Evolutionary conservation across 495 filamentous ascomycete genomes (phyloP), one percentile per base, ranked within the genome.

Genomic region (Trichoderma gamsii): DNA sequence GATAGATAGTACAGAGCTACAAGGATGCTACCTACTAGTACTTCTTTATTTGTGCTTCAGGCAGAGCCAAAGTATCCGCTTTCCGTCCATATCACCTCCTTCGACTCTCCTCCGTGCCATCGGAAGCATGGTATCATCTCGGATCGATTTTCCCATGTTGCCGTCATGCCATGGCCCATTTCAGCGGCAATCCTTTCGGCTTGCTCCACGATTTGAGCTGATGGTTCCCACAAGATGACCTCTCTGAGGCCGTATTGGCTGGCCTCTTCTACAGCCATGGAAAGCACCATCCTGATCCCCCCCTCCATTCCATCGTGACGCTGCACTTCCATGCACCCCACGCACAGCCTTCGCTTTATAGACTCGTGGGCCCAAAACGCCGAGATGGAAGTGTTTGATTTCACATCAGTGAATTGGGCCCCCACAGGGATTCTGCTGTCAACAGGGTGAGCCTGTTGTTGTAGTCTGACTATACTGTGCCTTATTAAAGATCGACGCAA

Each of bases 81-180:
- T 6, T 15, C 11, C 13, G 11, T 27, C 51, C 51, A 59, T 59
- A 59, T 21, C 18, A 59, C 51, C 18, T 59, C 51, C 12, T 59
- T 59, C n/a, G 18, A 12, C 51, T 59, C 51, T 16, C 51, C 51
- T 59, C 51, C 51, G 21, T 59, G 51, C 51, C 51, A 59, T 59
- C 51, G 51, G n/a, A 59, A 59, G 51, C 51, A 59, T 7, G 51
- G 51, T 25, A 59, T 25, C 51, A 59, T 59, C 51, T 59, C 51
- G n/a, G 51, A 59, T 59, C 51, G 51, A 27, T 27, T 27, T 18
- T 25, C 51, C 6, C 11, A 21, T 4, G n/a, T 27, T 21, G 51
- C 51, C n/a, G 51, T 59, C 51, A 59, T 11, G 51, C 21, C 51
- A 4, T 59, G 51, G 51, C 51, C 51, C 0, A 59, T 4, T 21